Evolutionary conservation across 1,139 yeast species (phyloP).

Genomic region (Lodderomyces theae): DNA sequence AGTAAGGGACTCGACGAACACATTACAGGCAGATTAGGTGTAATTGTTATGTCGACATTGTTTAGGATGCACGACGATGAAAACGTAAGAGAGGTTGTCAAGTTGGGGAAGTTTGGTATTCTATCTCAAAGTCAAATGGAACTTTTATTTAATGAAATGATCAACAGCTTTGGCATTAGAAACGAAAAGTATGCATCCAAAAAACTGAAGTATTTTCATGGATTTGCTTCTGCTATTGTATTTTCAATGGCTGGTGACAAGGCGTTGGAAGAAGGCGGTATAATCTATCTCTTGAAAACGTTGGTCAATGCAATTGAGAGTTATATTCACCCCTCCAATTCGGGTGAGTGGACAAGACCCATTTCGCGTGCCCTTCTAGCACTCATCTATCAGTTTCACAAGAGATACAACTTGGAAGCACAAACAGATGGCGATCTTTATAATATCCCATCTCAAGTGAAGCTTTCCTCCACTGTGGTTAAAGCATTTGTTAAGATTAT

Average conservation of each 20-base stretch:
- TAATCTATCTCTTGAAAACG: conserved; percentile 52
- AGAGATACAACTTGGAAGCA: conserved; percentile 51
- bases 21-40: conserved; percentile 64
- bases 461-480: conserved; percentile 43
- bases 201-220: conserved; percentile 49
- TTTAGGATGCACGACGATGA: conserved; percentile 27
- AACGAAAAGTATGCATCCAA: conserved; percentile 37
- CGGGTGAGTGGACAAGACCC: conserved; percentile 78
- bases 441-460: conserved; percentile 45
- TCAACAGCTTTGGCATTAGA: conserved; percentile 52
- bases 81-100: conserved; percentile 14
- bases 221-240: conserved; percentile 61
- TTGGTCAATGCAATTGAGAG: conserved; percentile 74
- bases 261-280: conserved; percentile 39
- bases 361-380: conserved; percentile 63
- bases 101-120: conserved; percentile 50
- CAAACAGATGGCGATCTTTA: conserved; percentile 39
- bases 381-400: conserved; percentile 56
- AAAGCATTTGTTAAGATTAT: conserved; percentile 54
- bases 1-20: conserved; percentile 64
- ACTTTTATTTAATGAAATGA: conserved; percentile 53
- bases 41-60: conserved; percentile 53
- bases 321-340: conserved; percentile 87
- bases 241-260: conserved; percentile 59
- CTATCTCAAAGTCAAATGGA: conserved; percentile 61